Evolutionary conservation across 2,329 filamentous ascomycete genomes (phyloP), one percentile per base, ranked within the genome.

Genomic region (Gaeumannomyces sp.): DNA sequence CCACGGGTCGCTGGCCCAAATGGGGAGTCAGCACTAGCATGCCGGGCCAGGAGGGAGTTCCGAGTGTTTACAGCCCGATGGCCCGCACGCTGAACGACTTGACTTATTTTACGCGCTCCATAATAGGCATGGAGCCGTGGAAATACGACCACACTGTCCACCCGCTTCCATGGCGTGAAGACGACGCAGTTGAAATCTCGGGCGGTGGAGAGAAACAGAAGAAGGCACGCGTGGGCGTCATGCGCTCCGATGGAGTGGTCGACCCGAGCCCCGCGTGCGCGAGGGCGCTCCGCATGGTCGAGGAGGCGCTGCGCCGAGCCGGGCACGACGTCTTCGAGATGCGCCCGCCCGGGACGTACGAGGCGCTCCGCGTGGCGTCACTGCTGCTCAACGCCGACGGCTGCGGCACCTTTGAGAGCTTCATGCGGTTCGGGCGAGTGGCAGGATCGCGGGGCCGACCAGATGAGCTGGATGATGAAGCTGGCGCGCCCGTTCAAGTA

Each of bases 1-100:
- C 91, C 3, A 96, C 91, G 1, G 93, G 94, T 1, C 84, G 93
- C 61, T 97, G 93, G 92, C 92, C 92, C 1, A 96, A 96, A 75
- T 83, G 86, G 58, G 92, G 92, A 13, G 88, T 92, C 73, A 85
- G 85, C 67, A 97, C 93, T 0, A 93, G 90, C 71, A 97, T 97
- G 92, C 87, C 91, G 0, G 94, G 94, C 0, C 93, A 97, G 74
- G 94, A 97, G 73, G 93, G 93, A 0, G 87, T 97, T 38, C 88
- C 92, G 0, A 91, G 89, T 68, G 92, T 97, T 27, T 97, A 93
- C 77, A 94, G 91, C 65, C 93, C 93, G 6, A 97, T 98, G 94
- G 86, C 93, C 3, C 85, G 93, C 64, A 97, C 93, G 0, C 77
- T 97, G 66, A 85, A 88, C 68, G 93, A 97, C 72, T 78, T 97